A percentile compares a stretch with the other conserved stretches of the same genome.
These are phyloP conservation scores for Mixia osmundae DNA, from an alignment of 1,284 basidiomycete species.

Conservation along the genomic window DNA sequence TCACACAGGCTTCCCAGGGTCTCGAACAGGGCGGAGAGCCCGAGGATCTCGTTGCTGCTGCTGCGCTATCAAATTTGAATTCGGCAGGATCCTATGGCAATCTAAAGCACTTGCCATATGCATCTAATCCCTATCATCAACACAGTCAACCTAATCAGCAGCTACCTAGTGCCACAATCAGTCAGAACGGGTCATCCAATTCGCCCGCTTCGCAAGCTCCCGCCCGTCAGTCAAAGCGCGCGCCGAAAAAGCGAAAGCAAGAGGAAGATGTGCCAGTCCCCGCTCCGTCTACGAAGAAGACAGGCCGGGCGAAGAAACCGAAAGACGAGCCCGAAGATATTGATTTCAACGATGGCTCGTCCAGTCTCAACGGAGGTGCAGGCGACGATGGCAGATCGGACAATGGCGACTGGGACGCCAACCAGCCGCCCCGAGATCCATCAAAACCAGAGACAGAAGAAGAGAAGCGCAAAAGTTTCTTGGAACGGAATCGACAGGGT, in stretches of 20 bases:
- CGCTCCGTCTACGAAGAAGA: neutral
- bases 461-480: slow-evolving; percentile 78
- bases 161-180: too few species aligned
- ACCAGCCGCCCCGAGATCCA: slow-evolving; percentile 9
- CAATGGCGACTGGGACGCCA: slow-evolving; percentile 3
- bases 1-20: slow-evolving; percentile 11
- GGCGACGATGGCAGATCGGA: slow-evolving; percentile 15
- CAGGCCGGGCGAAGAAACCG: slow-evolving; percentile 8
- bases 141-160: too few species aligned
- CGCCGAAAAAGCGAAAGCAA: too few species aligned
- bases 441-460: slow-evolving; percentile 83
- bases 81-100: neutral
- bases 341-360: slow-evolving; percentile 3
- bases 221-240: too few species aligned
- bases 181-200: too few species aligned
- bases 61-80: slow-evolving; percentile 4
- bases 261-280: neutral
- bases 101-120: too few species aligned
- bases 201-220: too few species aligned
- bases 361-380: slow-evolving; percentile 10
- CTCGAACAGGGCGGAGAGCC: neutral
- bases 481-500: slow-evolving; percentile 89
- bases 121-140: too few species aligned
- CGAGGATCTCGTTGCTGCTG: slow-evolving; percentile 8
- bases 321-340: slow-evolving; percentile 12